Evolutionary conservation across 2,329 filamentous ascomycete species (phyloP).

Genomic region (Fusarium graminum): DNA sequence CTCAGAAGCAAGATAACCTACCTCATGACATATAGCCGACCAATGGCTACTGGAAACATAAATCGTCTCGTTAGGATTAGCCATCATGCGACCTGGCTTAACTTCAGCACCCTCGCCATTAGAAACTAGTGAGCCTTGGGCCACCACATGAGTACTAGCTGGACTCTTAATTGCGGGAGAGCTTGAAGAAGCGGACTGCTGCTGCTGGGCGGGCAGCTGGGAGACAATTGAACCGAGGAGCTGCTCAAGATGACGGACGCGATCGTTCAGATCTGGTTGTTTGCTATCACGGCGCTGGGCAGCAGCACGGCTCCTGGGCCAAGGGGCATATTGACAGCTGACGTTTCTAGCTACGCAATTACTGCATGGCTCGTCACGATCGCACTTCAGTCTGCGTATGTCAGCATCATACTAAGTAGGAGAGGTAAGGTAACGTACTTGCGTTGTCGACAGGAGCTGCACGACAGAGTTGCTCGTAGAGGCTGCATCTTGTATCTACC

Average conservation of each 20-base stretch:
- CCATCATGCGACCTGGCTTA: constrained; percentile 31
- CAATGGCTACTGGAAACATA: constrained; percentile 43
- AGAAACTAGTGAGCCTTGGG: constrained; percentile 1
- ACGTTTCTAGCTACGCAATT: constrained; percentile 39
- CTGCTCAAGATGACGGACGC: constrained; percentile 35
- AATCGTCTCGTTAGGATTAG: constrained; percentile 35
- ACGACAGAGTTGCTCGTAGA: constrained; percentile 20
- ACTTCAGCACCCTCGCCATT: constrained; percentile 4
- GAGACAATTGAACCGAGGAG: constrained; percentile 37
- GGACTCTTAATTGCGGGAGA: constrained; percentile 14
- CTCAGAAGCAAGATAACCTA: rapidly evolving
- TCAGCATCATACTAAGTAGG: not conserved
- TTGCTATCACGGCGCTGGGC: constrained; percentile 11
- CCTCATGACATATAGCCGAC: constrained; percentile 38
- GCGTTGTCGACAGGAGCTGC: constrained; percentile 28
- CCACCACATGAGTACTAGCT: not conserved
- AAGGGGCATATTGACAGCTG: constrained; percentile 29
- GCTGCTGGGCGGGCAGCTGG: constrained; percentile 20
- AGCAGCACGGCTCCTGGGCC: constrained; percentile 20
- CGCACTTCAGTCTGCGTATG: constrained; percentile 27
- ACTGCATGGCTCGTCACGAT: constrained; percentile 41
- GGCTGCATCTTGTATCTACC: constrained; percentile 2
- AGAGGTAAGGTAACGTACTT: constrained; percentile 3
- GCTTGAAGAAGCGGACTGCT: not conserved
- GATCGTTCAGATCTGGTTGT: constrained; percentile 31